A percentile compares a stretch with the other conserved stretches of the same genome.
Evolutionary conservation across 768 basidiomycete species (phyloP).

Genomic region (Pleurotus ostreatus): DNA sequence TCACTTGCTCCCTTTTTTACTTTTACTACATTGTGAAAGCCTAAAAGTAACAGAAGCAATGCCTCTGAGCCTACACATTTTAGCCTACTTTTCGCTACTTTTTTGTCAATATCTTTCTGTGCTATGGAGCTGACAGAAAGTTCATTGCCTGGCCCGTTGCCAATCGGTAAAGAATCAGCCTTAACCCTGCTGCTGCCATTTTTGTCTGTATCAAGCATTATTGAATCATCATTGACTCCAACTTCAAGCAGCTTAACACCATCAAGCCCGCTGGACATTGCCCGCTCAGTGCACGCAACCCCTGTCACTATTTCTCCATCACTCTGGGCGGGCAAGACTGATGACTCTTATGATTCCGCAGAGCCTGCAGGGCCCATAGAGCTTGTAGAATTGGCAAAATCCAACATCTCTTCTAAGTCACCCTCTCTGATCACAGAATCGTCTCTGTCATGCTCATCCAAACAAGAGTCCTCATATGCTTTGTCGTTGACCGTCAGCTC

Average conservation of each 20-base stretch:
- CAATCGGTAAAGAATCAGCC: slow-evolving; percentile 13
- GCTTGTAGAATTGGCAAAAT: background rate
- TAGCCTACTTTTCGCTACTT: too few relatives aligned
- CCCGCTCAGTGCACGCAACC: slow-evolving; percentile 1
- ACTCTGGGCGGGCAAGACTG: slow-evolving; percentile 62
- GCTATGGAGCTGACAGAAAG: slow-evolving; percentile 21
- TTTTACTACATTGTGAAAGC: too few relatives aligned
- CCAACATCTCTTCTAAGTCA: background rate
- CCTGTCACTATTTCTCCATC: slow-evolving; percentile 13
- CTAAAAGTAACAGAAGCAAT: too few relatives aligned
- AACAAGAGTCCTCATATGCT: background rate
- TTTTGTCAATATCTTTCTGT: slow-evolving; percentile 19
- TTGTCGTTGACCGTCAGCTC: background rate
- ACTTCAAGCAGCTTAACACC: slow-evolving; percentile 30
- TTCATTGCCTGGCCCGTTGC: slow-evolving; percentile 11
- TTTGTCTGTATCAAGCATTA: slow-evolving; percentile 29
- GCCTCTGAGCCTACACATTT: too few relatives aligned
- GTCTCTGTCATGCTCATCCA: background rate
- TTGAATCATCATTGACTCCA: slow-evolving; percentile 30
- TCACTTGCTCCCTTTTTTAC: too few relatives aligned
- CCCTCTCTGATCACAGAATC: background rate
- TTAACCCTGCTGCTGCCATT: slow-evolving; percentile 24
- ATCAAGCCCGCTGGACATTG: background rate
- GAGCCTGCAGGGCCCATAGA: too few relatives aligned
- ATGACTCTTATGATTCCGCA: slow-evolving; percentile 61